phyloP scores from a whole-genome alignment of 2,329 filamentous ascomycete species.

The Talaromyces marneffei region DNA sequence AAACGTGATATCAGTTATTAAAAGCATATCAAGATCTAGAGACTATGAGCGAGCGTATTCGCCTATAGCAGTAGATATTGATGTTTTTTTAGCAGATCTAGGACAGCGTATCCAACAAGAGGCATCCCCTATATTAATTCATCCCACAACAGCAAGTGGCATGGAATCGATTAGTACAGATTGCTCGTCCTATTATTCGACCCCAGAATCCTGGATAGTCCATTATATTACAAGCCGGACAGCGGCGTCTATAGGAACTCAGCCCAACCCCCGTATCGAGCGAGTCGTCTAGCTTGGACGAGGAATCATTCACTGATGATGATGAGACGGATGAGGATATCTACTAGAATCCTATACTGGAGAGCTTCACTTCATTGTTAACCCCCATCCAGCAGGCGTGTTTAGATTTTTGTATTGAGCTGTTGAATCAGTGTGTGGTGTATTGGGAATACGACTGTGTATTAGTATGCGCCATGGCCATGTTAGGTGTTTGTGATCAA shows the following conservation, averaged over 20 bases:
- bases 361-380: not conserved
- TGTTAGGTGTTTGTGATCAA: not conserved
- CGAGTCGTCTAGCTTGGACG: not conserved
- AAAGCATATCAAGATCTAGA: not conserved
- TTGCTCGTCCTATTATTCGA: not conserved
- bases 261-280: not conserved
- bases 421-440: not conserved
- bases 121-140: not conserved
- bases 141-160: not conserved
- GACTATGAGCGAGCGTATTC: not conserved
- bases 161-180: not conserved
- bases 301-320: too few species aligned
- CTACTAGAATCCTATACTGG: too few species aligned
- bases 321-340: too few species aligned
- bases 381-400: not conserved
- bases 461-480: not conserved
- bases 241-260: not conserved
- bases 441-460: not conserved
- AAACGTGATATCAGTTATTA: not conserved
- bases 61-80: constrained; percentile 12
- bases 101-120: not conserved
- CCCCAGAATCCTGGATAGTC: not conserved
- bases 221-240: not conserved
- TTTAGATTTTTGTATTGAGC: not conserved
- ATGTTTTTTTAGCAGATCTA: constrained; percentile 15